Conservation (phyloP, 306 rosid species). For the Quillaja saponaria region DNA sequence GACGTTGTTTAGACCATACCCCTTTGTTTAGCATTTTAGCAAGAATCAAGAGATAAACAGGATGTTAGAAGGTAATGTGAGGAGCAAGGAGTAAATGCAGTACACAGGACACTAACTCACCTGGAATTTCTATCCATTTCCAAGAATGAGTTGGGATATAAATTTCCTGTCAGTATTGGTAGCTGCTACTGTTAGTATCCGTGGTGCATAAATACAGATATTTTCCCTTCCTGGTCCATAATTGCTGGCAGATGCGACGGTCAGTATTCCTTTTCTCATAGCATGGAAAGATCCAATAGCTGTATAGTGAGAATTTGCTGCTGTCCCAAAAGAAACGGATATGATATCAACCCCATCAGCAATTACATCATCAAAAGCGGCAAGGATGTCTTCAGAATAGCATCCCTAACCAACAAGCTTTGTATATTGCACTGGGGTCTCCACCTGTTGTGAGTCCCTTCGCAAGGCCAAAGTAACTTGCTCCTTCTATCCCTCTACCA, state of each 20-base stretch:
- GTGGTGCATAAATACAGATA: slow-evolving; percentile 4
- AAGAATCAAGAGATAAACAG: background rate
- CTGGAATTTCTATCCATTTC: slow-evolving; percentile 11
- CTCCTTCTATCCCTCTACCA: slow-evolving; percentile 24
- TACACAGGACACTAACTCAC: slow-evolving; percentile 4
- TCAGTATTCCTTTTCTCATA: slow-evolving; percentile 31
- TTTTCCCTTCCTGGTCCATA: slow-evolving; percentile 1
- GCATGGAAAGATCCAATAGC: slow-evolving; percentile 39
- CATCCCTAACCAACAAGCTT: slow-evolving; percentile 34
- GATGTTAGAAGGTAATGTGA: background rate
- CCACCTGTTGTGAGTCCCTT: no score
- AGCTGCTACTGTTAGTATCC: slow-evolving; percentile 33
- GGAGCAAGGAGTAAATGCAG: background rate
- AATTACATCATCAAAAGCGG: slow-evolving; percentile 40
- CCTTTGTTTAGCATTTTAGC: slow-evolving; percentile 2
- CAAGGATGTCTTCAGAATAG: slow-evolving; percentile 18
- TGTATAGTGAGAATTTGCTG: background rate
- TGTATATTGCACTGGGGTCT: slow-evolving; percentile 31
- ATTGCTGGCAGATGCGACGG: slow-evolving; percentile 33
- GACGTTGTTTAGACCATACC: slow-evolving; percentile 10
- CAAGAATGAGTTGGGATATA: slow-evolving; percentile 17
- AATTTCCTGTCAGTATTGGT: slow-evolving; percentile 27
- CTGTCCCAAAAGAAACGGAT: slow-evolving; percentile 8
- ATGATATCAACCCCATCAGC: slow-evolving; percentile 34
- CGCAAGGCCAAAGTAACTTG: slow-evolving; percentile 31